Evolutionary conservation across 495 filamentous ascomycete genomes (phyloP).

Genomic region (Xylona heveae): DNA sequence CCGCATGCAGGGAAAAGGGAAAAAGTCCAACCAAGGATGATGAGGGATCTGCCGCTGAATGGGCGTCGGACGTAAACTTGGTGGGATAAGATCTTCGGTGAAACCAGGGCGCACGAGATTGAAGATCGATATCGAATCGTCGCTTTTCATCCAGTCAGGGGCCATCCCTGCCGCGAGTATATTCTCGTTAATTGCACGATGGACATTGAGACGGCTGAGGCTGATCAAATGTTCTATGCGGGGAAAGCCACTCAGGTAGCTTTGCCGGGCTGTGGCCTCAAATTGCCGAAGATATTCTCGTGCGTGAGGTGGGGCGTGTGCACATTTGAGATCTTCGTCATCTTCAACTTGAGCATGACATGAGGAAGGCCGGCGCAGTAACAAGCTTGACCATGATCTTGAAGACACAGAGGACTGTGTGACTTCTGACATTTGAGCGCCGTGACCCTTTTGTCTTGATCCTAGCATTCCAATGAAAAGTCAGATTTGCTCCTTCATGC

Average conservation of each 20-base stretch:
- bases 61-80: slow-evolving; percentile 10
- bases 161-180: slow-evolving; percentile 8
- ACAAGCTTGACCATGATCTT: too few relatives aligned
- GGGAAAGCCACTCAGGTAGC: slow-evolving; percentile 5
- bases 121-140: slow-evolving; percentile 13
- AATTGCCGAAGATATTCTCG: too few relatives aligned
- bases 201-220: slow-evolving; percentile 9
- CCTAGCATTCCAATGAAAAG: too few relatives aligned
- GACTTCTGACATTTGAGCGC: too few relatives aligned
- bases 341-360: too few relatives aligned
- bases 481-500: too few relatives aligned
- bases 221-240: slow-evolving; percentile 9
- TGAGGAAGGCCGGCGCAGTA: too few relatives aligned
- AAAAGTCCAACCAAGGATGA: slow-evolving; percentile 16
- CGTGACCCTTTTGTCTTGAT: too few relatives aligned
- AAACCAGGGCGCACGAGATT: slow-evolving; percentile 7
- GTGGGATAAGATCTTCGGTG: slow-evolving; percentile 10
- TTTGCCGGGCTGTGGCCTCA: slow-evolving; percentile 3
- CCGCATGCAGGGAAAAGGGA: slow-evolving; percentile 13
- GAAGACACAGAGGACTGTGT: too few relatives aligned
- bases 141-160: slow-evolving; percentile 6
- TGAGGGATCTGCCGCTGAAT: slow-evolving; percentile 11
- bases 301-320: too few relatives aligned
- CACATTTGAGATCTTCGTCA: too few relatives aligned
- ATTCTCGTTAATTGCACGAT: slow-evolving; percentile 9